Evolutionary conservation across 2,329 filamentous ascomycete species (phyloP).

Genomic region (Colletotrichum viniferum): DNA sequence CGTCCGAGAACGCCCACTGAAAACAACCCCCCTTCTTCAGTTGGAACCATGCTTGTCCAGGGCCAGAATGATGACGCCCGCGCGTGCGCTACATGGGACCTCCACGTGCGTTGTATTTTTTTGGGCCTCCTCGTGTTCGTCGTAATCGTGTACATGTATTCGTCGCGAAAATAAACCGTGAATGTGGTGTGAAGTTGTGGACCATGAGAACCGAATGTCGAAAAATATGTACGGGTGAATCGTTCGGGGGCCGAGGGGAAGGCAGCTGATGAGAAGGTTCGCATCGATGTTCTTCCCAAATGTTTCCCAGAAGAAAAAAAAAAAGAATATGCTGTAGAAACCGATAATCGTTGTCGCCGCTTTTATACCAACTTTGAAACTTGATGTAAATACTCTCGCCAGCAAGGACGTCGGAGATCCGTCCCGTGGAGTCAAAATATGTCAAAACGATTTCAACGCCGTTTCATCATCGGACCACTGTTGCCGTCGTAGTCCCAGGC

Average conservation of each 20-base stretch:
- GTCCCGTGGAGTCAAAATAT: not conserved
- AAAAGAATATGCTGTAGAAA: not conserved
- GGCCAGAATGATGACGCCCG: slow-evolving; percentile 1
- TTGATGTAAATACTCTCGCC: not conserved
- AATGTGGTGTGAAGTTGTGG: not conserved
- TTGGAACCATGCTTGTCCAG: not conserved
- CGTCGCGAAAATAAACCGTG: slow-evolving; percentile 13
- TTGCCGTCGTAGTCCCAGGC: slow-evolving; percentile 60
- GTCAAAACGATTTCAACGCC: slow-evolving; percentile 10
- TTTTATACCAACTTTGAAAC: not conserved
- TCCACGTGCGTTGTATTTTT: not conserved
- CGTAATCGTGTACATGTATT: slow-evolving; percentile 20
- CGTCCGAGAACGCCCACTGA: not conserved
- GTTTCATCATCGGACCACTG: slow-evolving; percentile 29
- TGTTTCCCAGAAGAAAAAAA: not conserved
- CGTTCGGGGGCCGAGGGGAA: not conserved
- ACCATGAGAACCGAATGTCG: slow-evolving; percentile 3
- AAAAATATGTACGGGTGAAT: slow-evolving; percentile 12
- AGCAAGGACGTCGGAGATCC: not conserved
- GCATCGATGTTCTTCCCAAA: not conserved
- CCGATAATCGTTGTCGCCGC: not conserved
- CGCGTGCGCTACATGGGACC: not conserved
- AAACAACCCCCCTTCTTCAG: not conserved
- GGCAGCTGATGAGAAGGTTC: not conserved
- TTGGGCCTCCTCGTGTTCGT: slow-evolving; percentile 6